Base-by-base conservation (phyloP, 2,329 filamentous ascomycete species). In the Byssochlamys sp. region DNA sequence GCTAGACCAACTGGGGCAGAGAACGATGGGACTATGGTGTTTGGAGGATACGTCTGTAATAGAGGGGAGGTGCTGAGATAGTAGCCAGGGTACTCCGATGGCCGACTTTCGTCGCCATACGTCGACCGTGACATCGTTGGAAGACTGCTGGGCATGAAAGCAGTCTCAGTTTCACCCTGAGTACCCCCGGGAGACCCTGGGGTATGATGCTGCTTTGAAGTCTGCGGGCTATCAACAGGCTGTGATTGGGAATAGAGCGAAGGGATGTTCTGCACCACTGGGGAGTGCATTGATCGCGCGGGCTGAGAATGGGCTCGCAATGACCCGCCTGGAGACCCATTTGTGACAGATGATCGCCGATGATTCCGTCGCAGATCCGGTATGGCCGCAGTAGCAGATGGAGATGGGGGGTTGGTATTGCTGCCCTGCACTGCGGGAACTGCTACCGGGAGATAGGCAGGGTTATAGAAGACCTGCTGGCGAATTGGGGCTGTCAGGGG, bases 271-370 rank as follows among this genome's bases (percentile, higher is more conserved):
- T 68, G 69, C 52, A 69, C 61, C 49, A 61, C 63, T 3, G 67
- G 65, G 27, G 73, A 72, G 55, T 73, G 71, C 19, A 77, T 62
- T n/a, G 73, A 66, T 26, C 77, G 70, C n/a, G 77, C 76, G 55
- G 77, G 77, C 58, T 79, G 77, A n/a, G 77, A 79, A 26, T 79
- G 77, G n/a, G 77, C 77, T 56, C 77, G 68, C 29, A 78, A 60
- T 25, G 72, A 75, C 29, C 69, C 70, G 33, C 71, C 72, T 2
- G 76, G 71, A 24, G 75, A 74, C 7, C 70, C 71, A 56, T 74
- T 76, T 11, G 71, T 71, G 56, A 73, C 68, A 2, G 76, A 78
- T 11, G 76, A 75, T 55, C 77, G 71, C 51, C 77, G 73, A 33
- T 72, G 71, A 58, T 71, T 77, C 31, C 76, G 75, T 49, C 75